Conservation (phyloP, 1,284 basidiomycete genomes). For the Trichosporon faecale region DNA sequence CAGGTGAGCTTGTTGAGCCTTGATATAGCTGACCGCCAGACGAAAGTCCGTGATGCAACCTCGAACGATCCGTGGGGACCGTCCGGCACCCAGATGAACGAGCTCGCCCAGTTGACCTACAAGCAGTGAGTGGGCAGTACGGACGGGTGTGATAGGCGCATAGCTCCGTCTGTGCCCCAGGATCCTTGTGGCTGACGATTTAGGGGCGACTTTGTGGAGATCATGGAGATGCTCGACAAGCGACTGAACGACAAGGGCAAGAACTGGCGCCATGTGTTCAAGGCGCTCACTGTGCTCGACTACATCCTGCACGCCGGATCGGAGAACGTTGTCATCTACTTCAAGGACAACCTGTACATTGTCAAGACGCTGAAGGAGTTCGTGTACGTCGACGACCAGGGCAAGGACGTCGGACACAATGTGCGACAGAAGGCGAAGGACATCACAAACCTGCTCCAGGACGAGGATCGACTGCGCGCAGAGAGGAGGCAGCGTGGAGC, state of each 20-base stretch:
- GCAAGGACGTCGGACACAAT: slow-evolving; percentile 96
- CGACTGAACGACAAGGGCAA: slow-evolving; percentile 99
- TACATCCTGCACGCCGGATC: slow-evolving; percentile 95
- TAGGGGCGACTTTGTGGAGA: slow-evolving; percentile 96
- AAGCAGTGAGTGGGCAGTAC: slow-evolving; percentile 71
- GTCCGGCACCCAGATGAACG: slow-evolving; percentile 98
- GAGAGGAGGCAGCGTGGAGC: slow-evolving; percentile 76
- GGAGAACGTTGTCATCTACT: slow-evolving; percentile 98
- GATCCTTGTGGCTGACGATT: slow-evolving; percentile 12
- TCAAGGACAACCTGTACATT: slow-evolving; percentile 94
- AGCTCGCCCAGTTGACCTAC: slow-evolving; percentile 94
- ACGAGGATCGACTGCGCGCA: slow-evolving; percentile 78
- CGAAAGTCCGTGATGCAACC: slow-evolving; percentile 97
- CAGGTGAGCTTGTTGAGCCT: slow-evolving; percentile 37
- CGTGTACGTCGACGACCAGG: slow-evolving; percentile 91
- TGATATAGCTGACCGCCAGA: slow-evolving; percentile 55
- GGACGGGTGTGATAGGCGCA: neutral
- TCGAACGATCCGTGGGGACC: slow-evolving; percentile 99
- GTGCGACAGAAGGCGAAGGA: slow-evolving; percentile 99
- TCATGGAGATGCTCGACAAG: slow-evolving; percentile 99
- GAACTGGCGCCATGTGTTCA: slow-evolving; percentile 99
- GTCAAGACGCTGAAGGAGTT: slow-evolving; percentile 99
- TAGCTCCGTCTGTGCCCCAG: neutral
- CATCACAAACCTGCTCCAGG: slow-evolving; percentile 92
- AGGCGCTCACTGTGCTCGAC: slow-evolving; percentile 93